Conservation (phyloP, 2,329 filamentous ascomycete species). For the Colletotrichum sojae region DNA sequence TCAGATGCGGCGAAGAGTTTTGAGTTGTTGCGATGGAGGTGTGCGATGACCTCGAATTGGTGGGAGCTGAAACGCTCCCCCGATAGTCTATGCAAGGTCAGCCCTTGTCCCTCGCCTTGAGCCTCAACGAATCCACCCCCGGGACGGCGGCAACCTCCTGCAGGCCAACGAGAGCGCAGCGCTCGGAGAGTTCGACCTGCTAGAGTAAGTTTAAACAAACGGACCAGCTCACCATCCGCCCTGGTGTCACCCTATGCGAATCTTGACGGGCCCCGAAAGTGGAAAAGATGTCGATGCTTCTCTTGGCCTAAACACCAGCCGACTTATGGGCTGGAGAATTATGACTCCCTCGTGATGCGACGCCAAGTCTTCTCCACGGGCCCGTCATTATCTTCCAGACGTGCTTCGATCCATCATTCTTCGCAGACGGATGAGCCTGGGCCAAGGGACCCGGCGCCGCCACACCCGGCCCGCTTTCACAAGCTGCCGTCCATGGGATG, state of each 20-base stretch:
- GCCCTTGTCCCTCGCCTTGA: constrained; percentile 35
- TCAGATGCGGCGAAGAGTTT: constrained; percentile 33
- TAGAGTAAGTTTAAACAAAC: constrained; percentile 18
- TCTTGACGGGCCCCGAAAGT: not conserved
- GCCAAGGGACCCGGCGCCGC: constrained; percentile 18
- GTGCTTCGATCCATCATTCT: constrained; percentile 20
- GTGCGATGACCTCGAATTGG: constrained; percentile 34
- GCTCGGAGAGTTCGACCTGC: constrained; percentile 28
- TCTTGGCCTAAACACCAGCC: not conserved
- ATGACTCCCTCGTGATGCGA: constrained; percentile 10
- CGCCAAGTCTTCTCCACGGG: constrained; percentile 14
- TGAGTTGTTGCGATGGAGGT: constrained; percentile 40
- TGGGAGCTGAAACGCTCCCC: constrained; percentile 37
- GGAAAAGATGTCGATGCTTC: constrained; percentile 5
- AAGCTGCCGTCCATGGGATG: constrained; percentile 36
- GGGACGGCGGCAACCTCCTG: constrained; percentile 22
- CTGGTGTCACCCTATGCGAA: constrained; percentile 3
- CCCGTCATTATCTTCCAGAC: constrained; percentile 16
- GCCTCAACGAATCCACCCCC: constrained; percentile 28
- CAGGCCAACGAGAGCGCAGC: constrained; percentile 19
- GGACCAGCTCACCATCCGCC: not conserved
- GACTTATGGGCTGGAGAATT: constrained; percentile 1
- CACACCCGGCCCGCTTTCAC: constrained; percentile 35
- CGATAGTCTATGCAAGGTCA: constrained; percentile 34
- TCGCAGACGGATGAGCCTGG: constrained; percentile 6